phyloP scores from a whole-genome alignment of 306 rosid species.

The Vachellia pachyceras region DNA sequence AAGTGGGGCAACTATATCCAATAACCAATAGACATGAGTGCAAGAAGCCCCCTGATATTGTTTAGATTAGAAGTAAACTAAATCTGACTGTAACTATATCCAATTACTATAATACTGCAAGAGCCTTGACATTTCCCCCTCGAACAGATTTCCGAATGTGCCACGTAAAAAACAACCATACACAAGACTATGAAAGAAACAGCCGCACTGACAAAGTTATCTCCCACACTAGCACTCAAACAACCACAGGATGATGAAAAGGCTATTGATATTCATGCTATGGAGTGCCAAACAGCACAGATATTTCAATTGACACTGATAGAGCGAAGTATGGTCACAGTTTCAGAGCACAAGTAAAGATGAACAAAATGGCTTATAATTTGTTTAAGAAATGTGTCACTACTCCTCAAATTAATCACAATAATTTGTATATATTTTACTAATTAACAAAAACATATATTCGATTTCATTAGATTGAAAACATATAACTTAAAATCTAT shows the following conservation, averaged over 20 bases:
- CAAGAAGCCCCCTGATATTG: neutral
- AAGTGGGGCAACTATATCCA: conserved; percentile 59
- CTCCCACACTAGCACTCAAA: no score
- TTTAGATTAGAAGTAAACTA: neutral
- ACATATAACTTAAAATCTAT: no score
- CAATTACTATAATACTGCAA: neutral
- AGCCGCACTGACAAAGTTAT: no score
- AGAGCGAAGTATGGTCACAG: neutral
- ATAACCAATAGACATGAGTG: conserved; percentile 31
- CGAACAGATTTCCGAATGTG: neutral
- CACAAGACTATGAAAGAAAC: no score
- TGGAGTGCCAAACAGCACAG: neutral
- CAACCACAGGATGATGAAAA: neutral
- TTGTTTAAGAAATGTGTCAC: no score
- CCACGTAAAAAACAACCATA: neutral
- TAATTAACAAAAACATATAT: no score
- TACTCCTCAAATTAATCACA: no score
- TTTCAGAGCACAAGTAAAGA: neutral
- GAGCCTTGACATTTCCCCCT: neutral
- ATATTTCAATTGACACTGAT: neutral
- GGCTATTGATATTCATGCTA: neutral
- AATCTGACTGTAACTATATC: neutral
- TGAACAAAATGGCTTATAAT: neutral
- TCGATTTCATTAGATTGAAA: no score
- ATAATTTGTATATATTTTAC: no score